These are phyloP conservation scores for Salix udensis DNA, from an alignment of 345 rosid genomes.

Conservation along the genomic window DNA sequence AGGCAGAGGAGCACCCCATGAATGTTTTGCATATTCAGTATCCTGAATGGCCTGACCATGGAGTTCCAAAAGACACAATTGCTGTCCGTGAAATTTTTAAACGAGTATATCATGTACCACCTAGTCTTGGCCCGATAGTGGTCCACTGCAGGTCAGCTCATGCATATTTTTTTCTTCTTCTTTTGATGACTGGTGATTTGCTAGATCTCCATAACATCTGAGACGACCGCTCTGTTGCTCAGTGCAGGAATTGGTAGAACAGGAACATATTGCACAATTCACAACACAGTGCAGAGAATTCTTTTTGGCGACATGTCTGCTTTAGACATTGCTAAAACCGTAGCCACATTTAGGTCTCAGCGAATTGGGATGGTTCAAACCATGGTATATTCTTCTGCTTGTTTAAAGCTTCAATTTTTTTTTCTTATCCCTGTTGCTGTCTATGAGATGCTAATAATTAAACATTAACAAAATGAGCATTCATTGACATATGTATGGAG, in stretches of 20 bases:
- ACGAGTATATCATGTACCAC: conserved; percentile 51
- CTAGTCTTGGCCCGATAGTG: conserved; percentile 70
- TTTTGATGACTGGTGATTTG: conserved; percentile 3
- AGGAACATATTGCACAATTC: conserved; percentile 89
- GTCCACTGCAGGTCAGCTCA: conserved; percentile 89
- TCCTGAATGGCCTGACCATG: conserved; percentile 98
- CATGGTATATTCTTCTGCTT: conserved; percentile 45
- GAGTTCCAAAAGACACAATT: conserved; percentile 71
- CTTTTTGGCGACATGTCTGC: conserved; percentile 87
- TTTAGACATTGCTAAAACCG: conserved; percentile 58
- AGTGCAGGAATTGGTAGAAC: conserved; percentile 99
- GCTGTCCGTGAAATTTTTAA: conserved; percentile 80
- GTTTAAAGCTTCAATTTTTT: background rate
- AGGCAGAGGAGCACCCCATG: conserved; percentile 61
- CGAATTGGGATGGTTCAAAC: conserved; percentile 95
- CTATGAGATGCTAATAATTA: background rate
- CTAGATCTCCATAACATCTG: conserved; percentile 16
- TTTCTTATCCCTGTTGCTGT: background rate
- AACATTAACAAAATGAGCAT: background rate
- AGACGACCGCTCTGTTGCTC: conserved; percentile 27
- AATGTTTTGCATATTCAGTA: conserved; percentile 80
- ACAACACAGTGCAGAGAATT: conserved; percentile 89
- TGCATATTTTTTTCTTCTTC: conserved; percentile 1
- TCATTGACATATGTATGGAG: no score
- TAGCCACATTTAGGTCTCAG: conserved; percentile 68